Base-by-base conservation (phyloP, 2,329 filamentous ascomycete genomes). In the Phyllosticta citriasiana region DNA sequence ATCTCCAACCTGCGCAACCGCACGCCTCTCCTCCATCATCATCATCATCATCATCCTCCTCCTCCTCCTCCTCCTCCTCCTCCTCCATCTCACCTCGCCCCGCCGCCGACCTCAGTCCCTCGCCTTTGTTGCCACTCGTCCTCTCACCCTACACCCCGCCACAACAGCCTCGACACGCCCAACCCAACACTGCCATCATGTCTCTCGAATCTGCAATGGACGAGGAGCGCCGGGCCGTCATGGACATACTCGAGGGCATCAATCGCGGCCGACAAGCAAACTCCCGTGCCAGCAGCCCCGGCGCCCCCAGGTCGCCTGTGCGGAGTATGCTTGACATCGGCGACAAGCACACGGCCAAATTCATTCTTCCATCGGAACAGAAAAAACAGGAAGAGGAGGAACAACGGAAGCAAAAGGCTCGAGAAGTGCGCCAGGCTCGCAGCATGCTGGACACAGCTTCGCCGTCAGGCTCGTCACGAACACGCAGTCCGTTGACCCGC, bases 131-230 rank as follows among this genome's bases (percentile, higher is more conserved):
- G 25, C 40, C 35, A n/a, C 25, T 24, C 6, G 33, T 40, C 35
- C 52, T 35, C 35, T 33, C 55, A 30, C 47, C 53, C 40, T 53
- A 14, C 25, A 8, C 47, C 24, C 14, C 10, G 50, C 16, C 25
- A 16, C 22, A 2, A 25, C 54, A 33, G 14, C 55, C 55, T 55
- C 30, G n/a, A n/a, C n/a, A 8, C 50, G 19, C 55, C 63, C 62
- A 63, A 35, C 50, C 7, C 9, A 52, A 51, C n/a, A 14, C 55
- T 33, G 53, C 56, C n/a, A n/a, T 56, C 55, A 90, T 90, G 86
- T 91, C 88, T 69, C 83, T 92, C 69, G 88, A 91, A 75, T 83
- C 87, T 56, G 84, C 86, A 66, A 79, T 91, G 65, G 88, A 91
- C 70, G 86, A 91, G 77, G 89, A 93, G 78, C 83, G 88, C 64